A percentile compares a stretch with the other conserved stretches of the same genome.
These are phyloP conservation scores for Mrakia hoshinonis DNA, from an alignment of 768 basidiomycete genomes.

Conservation along the genomic window DNA sequence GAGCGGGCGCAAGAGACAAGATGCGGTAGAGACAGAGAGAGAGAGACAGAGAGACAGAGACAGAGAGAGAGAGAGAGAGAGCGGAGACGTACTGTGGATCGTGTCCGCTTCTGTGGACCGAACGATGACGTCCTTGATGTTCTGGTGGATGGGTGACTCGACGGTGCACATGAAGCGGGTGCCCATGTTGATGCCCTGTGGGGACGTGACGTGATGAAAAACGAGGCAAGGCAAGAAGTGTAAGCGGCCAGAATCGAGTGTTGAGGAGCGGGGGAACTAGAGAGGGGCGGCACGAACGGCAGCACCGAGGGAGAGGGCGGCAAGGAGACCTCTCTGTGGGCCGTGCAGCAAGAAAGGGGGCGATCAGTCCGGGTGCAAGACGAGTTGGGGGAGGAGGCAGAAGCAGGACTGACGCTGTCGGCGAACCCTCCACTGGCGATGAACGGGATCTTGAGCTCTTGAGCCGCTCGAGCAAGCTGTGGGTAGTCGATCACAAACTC, in stretches of 20 bases:
- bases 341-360: not conserved
- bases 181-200: conserved; percentile 78
- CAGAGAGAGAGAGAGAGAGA: no score
- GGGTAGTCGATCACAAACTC: not conserved
- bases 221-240: not conserved
- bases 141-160: conserved; percentile 79
- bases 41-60: not conserved
- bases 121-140: conserved; percentile 84
- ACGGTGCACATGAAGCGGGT: conserved; percentile 72
- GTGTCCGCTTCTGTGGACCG: conserved; percentile 64
- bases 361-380: not conserved
- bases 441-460: conserved; percentile 73
- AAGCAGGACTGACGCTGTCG: conserved; percentile 46
- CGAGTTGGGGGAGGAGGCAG: not conserved
- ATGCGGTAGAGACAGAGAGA: not conserved
- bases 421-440: conserved; percentile 87
- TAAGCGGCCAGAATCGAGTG: no score
- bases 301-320: conserved; percentile 72
- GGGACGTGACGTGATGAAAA: not conserved
- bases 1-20: not conserved
- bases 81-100: conserved; percentile 37
- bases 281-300: conserved; percentile 52
- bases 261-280: not conserved
- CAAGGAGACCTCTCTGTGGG: conserved; percentile 58
- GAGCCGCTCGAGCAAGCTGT: conserved; percentile 75